Conservation (phyloP, 768 basidiomycete genomes). For the Tricholoma matsutake region DNA sequence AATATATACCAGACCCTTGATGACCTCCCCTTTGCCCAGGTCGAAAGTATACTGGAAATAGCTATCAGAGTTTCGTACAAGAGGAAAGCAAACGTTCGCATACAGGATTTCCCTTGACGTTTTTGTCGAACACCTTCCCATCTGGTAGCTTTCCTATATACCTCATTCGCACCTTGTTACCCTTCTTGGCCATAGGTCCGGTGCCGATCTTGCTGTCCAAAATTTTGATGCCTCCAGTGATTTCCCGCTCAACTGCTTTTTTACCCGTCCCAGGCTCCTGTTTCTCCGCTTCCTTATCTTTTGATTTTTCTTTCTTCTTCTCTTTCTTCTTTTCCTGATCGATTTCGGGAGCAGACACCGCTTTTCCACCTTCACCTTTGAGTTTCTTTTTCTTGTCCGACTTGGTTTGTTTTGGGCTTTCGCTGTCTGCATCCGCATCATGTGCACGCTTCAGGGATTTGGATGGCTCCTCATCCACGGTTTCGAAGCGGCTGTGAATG, state of each 20-base stretch:
- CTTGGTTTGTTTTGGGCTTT: constrained; percentile 40
- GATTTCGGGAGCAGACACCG: constrained; percentile 20
- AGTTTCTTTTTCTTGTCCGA: constrained; percentile 77
- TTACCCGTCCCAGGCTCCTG: constrained; percentile 21
- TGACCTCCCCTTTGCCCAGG: constrained; percentile 87
- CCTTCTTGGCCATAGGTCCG: constrained; percentile 85
- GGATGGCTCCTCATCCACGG: constrained; percentile 47
- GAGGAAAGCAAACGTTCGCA: constrained; percentile 23
- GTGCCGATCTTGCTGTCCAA: constrained; percentile 75
- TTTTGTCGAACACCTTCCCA: constrained; percentile 76
- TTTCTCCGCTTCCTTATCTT: constrained; percentile 32
- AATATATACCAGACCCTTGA: constrained; percentile 58
- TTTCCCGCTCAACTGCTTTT: constrained; percentile 37
- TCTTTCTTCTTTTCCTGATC: constrained; percentile 36
- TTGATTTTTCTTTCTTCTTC: constrained; percentile 23
- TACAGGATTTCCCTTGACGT: constrained; percentile 84
- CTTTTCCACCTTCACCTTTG: constrained; percentile 52
- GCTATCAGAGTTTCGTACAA: constrained; percentile 2
- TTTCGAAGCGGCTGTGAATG: constrained; percentile 66
- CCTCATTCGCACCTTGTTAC: constrained; percentile 79
- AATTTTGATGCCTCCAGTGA: constrained; percentile 73
- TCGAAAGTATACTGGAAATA: constrained; percentile 63
- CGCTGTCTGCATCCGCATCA: constrained; percentile 55
- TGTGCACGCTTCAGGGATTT: constrained; percentile 67
- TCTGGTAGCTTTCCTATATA: constrained; percentile 89